These are phyloP conservation scores for Galerina marginata DNA, from an alignment of 768 basidiomycete genomes.

Conservation along the genomic window DNA sequence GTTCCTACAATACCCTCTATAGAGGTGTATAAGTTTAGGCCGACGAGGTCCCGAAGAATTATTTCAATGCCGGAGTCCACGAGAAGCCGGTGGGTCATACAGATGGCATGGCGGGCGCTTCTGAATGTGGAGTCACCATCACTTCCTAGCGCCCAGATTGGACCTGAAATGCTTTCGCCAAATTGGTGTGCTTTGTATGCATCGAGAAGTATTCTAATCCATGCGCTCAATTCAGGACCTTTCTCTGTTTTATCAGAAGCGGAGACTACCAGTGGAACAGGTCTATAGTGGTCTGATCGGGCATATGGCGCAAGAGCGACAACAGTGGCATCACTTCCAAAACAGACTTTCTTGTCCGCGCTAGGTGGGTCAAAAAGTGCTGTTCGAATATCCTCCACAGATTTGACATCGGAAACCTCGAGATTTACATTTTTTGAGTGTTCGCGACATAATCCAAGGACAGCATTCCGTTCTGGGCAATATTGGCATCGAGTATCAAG, in stretches of 20 bases:
- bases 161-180: slow-evolving; percentile 26
- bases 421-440: slow-evolving; percentile 19
- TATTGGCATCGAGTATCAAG: slow-evolving; percentile 27
- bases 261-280: slow-evolving; percentile 24
- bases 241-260: slow-evolving; percentile 30
- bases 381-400: slow-evolving; percentile 15
- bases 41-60: slow-evolving; percentile 17
- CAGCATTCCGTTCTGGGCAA: slow-evolving; percentile 11
- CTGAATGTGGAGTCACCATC: slow-evolving; percentile 35
- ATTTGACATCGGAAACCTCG: slow-evolving; percentile 5
- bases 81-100: slow-evolving; percentile 17
- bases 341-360: slow-evolving; percentile 14
- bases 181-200: slow-evolving; percentile 16
- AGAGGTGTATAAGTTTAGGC: slow-evolving; percentile 28
- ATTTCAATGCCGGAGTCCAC: slow-evolving; percentile 13
- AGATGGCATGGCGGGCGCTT: slow-evolving; percentile 20
- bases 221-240: slow-evolving; percentile 16
- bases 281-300: slow-evolving; percentile 24
- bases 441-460: slow-evolving; percentile 32
- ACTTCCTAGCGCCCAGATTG: slow-evolving; percentile 26
- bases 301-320: slow-evolving; percentile 29
- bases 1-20: slow-evolving; percentile 20
- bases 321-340: slow-evolving; percentile 35
- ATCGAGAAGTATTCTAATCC: slow-evolving; percentile 23
- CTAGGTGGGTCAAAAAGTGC: background rate